Conservation (phyloP, 805 yeast species). For the Saturnispora sekii region DNA sequence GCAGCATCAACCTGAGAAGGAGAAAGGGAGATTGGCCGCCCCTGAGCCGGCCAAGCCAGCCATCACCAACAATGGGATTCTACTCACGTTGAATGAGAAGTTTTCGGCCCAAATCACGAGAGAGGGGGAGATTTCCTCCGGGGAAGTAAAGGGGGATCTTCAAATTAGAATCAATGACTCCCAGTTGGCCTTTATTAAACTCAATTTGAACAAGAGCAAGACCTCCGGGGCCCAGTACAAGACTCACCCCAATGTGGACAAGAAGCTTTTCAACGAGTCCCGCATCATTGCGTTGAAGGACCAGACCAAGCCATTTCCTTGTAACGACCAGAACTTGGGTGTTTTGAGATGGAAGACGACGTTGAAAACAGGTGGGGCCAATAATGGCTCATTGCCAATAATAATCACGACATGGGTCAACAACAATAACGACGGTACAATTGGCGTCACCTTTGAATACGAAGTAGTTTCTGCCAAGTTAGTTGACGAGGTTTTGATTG, state of each 20-base stretch:
- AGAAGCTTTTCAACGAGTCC: conserved; percentile 48
- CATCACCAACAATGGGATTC: conserved; percentile 60
- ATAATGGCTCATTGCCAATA: conserved; percentile 51
- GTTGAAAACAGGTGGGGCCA: conserved; percentile 49
- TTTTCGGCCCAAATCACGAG: conserved; percentile 69
- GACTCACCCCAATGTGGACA: conserved; percentile 95
- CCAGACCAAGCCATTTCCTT: conserved; percentile 71
- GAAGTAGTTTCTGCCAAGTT: conserved; percentile 51
- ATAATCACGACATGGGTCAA: conserved; percentile 79
- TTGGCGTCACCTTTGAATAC: conserved; percentile 80
- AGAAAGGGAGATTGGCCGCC: conserved; percentile 10
- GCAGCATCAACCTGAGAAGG: conserved; percentile 18
- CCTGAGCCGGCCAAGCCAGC: conserved; percentile 25
- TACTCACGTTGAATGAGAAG: conserved; percentile 68
- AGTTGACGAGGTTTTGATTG: conserved; percentile 43
- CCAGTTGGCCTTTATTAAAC: conserved; percentile 55
- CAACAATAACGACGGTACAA: conserved; percentile 45
- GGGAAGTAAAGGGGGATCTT: conserved; percentile 85
- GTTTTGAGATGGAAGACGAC: conserved; percentile 87
- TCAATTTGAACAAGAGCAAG: conserved; percentile 41
- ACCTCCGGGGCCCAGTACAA: conserved; percentile 54
- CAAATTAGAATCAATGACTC: conserved; percentile 79
- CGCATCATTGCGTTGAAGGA: conserved; percentile 68
- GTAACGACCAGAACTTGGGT: conserved; percentile 83
- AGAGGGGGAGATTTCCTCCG: conserved; percentile 63